phyloP scores from a whole-genome alignment of 2,329 filamentous ascomycete species.

The Talaromyces sp. region DNA sequence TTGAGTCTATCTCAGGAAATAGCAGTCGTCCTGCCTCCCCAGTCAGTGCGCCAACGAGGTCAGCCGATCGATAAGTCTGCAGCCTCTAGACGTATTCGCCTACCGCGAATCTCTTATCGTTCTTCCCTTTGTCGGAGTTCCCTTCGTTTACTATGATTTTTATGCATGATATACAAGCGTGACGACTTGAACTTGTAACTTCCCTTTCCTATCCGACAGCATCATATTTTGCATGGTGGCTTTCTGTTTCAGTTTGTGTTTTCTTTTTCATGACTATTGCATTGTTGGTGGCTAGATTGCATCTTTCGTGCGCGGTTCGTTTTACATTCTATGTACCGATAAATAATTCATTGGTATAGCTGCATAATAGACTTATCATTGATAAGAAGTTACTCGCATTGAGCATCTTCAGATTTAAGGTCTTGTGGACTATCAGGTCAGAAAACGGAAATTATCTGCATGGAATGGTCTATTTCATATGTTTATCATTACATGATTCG shows the following conservation, averaged over 20 bases:
- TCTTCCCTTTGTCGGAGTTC: neutral
- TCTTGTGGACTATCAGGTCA: neutral
- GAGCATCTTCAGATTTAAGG: neutral
- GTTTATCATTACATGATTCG: neutral
- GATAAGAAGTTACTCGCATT: neutral
- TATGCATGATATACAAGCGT: slow-evolving; percentile 3
- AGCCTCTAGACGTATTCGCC: neutral
- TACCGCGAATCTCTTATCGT: neutral
- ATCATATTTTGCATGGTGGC: neutral
- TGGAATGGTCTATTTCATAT: neutral
- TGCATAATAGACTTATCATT: neutral
- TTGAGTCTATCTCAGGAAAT: slow-evolving; percentile 41
- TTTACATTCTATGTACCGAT: neutral
- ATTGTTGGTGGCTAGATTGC: neutral
- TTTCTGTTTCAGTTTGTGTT: neutral
- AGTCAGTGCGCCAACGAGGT: slow-evolving; percentile 1
- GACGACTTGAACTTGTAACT: neutral
- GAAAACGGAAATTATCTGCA: neutral
- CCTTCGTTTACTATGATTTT: neutral
- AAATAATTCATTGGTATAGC: neutral
- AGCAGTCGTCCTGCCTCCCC: slow-evolving; percentile 8
- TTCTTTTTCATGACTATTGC: neutral
- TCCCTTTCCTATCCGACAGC: neutral
- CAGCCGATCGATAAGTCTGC: slow-evolving; percentile 3
- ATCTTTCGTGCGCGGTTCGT: neutral